These are phyloP conservation scores for Saccharomyces mikatae DNA, from an alignment of 805 yeast species.

Conservation along the genomic window DNA sequence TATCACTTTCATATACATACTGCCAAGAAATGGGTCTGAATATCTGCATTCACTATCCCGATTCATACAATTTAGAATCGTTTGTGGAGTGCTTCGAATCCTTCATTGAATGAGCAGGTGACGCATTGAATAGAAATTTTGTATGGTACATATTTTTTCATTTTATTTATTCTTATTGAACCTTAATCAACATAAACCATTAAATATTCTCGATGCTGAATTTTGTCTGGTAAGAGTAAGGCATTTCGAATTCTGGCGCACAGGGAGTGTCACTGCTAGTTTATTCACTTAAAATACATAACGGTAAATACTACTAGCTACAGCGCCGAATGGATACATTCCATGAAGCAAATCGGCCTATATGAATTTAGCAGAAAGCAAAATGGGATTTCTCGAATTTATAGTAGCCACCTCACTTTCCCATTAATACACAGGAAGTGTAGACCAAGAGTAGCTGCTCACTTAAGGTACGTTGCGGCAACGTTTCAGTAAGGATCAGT, in stretches of 20 bases:
- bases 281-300: too few relatives aligned
- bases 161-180: not conserved
- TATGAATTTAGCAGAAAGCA: not conserved
- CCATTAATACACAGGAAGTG: too few relatives aligned
- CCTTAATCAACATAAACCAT: not conserved
- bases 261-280: not conserved
- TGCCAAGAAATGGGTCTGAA: conserved; percentile 19
- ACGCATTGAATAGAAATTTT: not conserved
- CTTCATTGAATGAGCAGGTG: conserved; percentile 14
- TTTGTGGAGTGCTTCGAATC: conserved; percentile 25
- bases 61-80: conserved; percentile 19
- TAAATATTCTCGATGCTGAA: too few relatives aligned
- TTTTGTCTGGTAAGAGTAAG: not conserved
- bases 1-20: conserved; percentile 22
- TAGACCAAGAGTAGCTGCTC: too few relatives aligned
- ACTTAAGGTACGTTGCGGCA: too few relatives aligned
- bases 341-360: not conserved
- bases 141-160: not conserved
- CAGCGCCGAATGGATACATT: not conserved
- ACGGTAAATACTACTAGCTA: not conserved
- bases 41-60: conserved; percentile 24
- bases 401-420: too few relatives aligned
- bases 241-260: not conserved
- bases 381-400: not conserved
- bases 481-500: too few relatives aligned